These are phyloP conservation scores for Avena eriantha DNA, from an alignment of 176 grass and related monocot species.

Conservation along the genomic window DNA sequence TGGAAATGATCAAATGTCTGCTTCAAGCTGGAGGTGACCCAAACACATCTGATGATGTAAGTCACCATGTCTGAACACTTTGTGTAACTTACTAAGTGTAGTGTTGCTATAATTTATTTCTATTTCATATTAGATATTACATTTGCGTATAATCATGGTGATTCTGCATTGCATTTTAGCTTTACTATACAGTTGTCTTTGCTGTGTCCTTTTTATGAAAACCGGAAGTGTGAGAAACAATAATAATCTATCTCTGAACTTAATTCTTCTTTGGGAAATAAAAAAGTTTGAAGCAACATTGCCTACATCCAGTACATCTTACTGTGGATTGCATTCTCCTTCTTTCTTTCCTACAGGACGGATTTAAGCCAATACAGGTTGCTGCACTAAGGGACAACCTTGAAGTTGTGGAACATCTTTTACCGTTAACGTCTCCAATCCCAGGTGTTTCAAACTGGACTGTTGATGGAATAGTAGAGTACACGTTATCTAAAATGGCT, in stretches of 20 bases:
- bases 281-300: neutral
- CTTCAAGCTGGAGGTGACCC: slow-evolving; percentile 83
- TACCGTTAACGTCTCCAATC: slow-evolving; percentile 74
- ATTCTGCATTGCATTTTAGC: neutral
- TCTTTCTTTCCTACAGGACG: slow-evolving; percentile 63
- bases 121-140: neutral
- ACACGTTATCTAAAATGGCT: slow-evolving; percentile 55
- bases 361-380: slow-evolving; percentile 84
- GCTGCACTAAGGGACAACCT: slow-evolving; percentile 77
- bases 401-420: slow-evolving; percentile 73
- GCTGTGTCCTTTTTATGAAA: neutral
- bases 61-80: slow-evolving; percentile 2
- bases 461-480: slow-evolving; percentile 70
- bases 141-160: neutral
- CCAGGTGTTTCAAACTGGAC: slow-evolving; percentile 71
- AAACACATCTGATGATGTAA: slow-evolving; percentile 82
- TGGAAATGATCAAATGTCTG: slow-evolving; percentile 74
- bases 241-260: neutral
- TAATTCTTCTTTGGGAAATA: neutral
- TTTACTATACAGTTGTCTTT: neutral
- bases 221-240: neutral
- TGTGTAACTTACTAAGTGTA: slow-evolving; percentile 5
- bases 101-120: neutral
- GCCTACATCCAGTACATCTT: neutral
- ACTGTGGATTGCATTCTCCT: neutral